A percentile compares a stretch with the other conserved stretches of the same genome.
These are phyloP conservation scores for Cylindrotheca closterium DNA, from an alignment of 108 stramenopile species.

Conservation along the genomic window DNA sequence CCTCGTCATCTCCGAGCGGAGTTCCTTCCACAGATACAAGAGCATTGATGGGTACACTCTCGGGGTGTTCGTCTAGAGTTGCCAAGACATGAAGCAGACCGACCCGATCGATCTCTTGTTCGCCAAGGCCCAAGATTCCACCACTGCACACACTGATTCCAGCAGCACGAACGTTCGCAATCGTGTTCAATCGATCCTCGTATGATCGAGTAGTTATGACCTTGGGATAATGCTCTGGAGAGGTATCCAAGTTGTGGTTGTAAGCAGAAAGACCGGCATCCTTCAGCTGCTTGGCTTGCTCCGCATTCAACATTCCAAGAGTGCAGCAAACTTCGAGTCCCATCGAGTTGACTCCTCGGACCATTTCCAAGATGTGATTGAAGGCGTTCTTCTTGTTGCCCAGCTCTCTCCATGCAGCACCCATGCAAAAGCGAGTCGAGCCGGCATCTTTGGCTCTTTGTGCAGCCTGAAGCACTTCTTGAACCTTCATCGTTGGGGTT, in stretches of 20 bases:
- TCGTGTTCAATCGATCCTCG: slow-evolving; percentile 94
- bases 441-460: slow-evolving; percentile 94
- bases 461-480: slow-evolving; percentile 95
- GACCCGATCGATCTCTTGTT: slow-evolving; percentile 91
- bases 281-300: slow-evolving; percentile 95
- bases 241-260: slow-evolving; percentile 98
- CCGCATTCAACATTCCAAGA: slow-evolving; percentile 93
- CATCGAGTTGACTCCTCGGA: slow-evolving; percentile 89
- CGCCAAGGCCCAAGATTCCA: slow-evolving; percentile 96
- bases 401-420: slow-evolving; percentile 97
- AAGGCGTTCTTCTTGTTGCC: slow-evolving; percentile 98
- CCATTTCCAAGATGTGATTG: slow-evolving; percentile 95
- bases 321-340: slow-evolving; percentile 97
- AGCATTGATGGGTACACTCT: slow-evolving; percentile 97
- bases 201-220: slow-evolving; percentile 93
- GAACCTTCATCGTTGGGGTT: slow-evolving; percentile 96
- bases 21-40: slow-evolving; percentile 91
- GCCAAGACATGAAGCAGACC: slow-evolving; percentile 94
- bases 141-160: slow-evolving; percentile 97
- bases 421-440: slow-evolving; percentile 98
- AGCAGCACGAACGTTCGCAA: slow-evolving; percentile 95
- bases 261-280: slow-evolving; percentile 95
- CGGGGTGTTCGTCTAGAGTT: slow-evolving; percentile 94
- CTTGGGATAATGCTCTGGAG: slow-evolving; percentile 95
- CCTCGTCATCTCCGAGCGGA: slow-evolving; percentile 87